A percentile compares a stretch with the other conserved stretches of the same genome.
Evolutionary conservation across 2,329 filamentous ascomycete species (phyloP).

Genomic region (Sclerotiophoma versabilis): DNA sequence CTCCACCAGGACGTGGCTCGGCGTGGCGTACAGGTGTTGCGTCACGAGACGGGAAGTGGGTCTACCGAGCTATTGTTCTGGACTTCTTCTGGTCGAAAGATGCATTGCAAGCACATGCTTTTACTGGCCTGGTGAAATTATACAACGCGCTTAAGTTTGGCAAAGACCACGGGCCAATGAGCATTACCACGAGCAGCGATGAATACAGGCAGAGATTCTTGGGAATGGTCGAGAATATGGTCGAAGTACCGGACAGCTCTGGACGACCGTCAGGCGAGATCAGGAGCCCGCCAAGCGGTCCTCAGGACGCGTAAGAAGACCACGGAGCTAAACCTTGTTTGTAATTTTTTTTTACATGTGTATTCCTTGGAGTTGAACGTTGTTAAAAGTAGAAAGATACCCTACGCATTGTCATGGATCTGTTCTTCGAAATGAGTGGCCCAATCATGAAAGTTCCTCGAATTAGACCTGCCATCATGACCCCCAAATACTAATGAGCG

Average conservation of each 20-base stretch:
- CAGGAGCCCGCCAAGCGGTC: conserved; percentile 23
- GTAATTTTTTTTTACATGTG: not conserved
- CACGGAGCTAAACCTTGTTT: not conserved
- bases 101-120: conserved; percentile 68
- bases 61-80: conserved; percentile 71
- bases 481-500: too few relatives aligned
- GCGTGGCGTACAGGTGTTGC: conserved; percentile 69
- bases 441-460: too few relatives aligned
- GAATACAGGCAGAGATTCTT: conserved; percentile 70
- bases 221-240: conserved; percentile 56
- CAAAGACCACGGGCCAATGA: conserved; percentile 73
- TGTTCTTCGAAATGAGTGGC: not conserved
- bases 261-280: conserved; percentile 42
- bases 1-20: conserved; percentile 42
- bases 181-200: conserved; percentile 71
- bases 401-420: not conserved
- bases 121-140: conserved; percentile 69
- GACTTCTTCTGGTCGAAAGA: conserved; percentile 85
- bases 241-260: conserved; percentile 45
- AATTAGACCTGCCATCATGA: not conserved
- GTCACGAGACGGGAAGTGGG: conserved; percentile 69
- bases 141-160: conserved; percentile 64
- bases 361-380: not conserved
- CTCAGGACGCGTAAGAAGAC: conserved; percentile 15
- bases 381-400: conserved; percentile 6